Base-by-base conservation (phyloP, 495 filamentous ascomycete genomes). In the Xylaria bambusicola region DNA sequence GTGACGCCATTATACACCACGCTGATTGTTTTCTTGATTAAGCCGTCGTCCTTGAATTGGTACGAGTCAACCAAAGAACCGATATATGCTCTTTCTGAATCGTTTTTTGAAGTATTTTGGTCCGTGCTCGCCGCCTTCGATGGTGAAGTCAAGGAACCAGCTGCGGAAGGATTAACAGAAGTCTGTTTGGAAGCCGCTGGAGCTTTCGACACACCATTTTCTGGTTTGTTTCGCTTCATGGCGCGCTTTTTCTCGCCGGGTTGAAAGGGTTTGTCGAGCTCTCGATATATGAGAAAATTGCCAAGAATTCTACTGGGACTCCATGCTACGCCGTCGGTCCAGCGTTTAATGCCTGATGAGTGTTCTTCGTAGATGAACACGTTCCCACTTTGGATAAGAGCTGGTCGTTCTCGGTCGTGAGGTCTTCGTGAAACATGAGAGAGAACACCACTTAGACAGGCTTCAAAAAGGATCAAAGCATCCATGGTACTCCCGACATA, bases 21-120 rank as follows among this genome's bases (percentile, higher is more conserved):
- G 56, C 86, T 91, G 68, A 96, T 90, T 0, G 92, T 96, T 80
- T 96, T 97, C 77, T 97, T 97, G 26, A 96, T 84, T 56, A 97
- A 71, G 0, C 92, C 92, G 2, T 86, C 83, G 41, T 86, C 81
- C 73, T 92, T 93, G 81, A 96, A 97, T 21, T 84, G 86, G 69
- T 96, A 96, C 0, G 88, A 91, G 71, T 96, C 91, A 2, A 90
- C 80, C 24, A 96, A 79, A 7, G 91, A 96, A 27, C 92, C 92
- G 35, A 94, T 83, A 56, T 92, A 76, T 3, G 82, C 79, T 18
- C 92, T 82, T 54, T 92, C 87, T 1, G 60, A n/a, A 1, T 71
- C 65, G 35, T n/a, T n/a, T n/a, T 81, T 67, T 56, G 83, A 85
- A 49, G 10, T 53, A 35, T 42, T 35, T 18, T n/a, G n/a, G n/a